Base-by-base conservation (phyloP, 1,139 yeast species). In the Tardiomyces blankii region DNA sequence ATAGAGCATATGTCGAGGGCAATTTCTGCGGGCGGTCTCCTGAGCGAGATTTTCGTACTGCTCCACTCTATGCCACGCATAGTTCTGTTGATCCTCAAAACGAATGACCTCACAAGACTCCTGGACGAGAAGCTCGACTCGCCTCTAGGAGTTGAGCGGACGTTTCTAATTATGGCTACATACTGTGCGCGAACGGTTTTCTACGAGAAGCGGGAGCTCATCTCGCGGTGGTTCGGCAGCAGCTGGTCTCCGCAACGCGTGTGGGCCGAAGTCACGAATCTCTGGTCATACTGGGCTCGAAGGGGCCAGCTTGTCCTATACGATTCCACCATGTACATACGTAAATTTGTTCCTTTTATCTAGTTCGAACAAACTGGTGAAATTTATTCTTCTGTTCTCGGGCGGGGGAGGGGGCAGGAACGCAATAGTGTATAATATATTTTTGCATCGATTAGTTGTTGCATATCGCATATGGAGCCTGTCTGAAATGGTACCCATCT, bases 31-130 rank as follows among this genome's bases (percentile, higher is more conserved):
- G 78, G 78, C 6, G 83, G 82, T 0, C 67, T 88, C 9, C 62
- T 93, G 35, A 77, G 82, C 43, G 83, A 82, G 54, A 69, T 93
- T 55, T 89, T 93, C 95, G 71, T 75, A 18, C 74, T 93, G 47
- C 69, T 93, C 44, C 78, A 91, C 25, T 70, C 75, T 19, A 78
- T 93, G 69, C 99, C 99, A 2, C 70, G 91, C 44, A 78, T 89
- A 30, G 95, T 91, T 25, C 65, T 93, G 41, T 72, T 91, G 52
- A 85, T 93, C 47, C 69, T 93, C 57, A 93, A 93, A 61, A 93
- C 99, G 0, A 91, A 93, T 61, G 99, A 93, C 67, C 70, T 93
- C 48, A 88, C 95, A 0, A 73, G 99, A 56, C 82, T 80, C 54
- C 69, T 91, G 45, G 98, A 91, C 63, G 97, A 91, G 58, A 73